Evolutionary conservation across 1,284 basidiomycete genomes (phyloP).

Genomic region (Ceratobasidium theobromae): DNA sequence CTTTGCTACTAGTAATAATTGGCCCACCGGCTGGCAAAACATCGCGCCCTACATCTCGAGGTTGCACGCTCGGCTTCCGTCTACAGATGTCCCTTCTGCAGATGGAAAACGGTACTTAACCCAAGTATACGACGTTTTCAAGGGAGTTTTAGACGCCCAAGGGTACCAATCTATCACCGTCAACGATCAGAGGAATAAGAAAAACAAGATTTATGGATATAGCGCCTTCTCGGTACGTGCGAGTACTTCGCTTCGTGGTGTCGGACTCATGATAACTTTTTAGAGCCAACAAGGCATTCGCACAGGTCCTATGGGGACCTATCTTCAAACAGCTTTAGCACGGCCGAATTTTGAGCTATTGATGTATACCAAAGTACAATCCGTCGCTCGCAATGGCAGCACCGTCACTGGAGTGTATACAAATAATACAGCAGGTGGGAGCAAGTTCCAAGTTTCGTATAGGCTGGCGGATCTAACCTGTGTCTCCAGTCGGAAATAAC

Average conservation of each 20-base stretch:
- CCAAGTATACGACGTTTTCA: slow-evolving; percentile 51
- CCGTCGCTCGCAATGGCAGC: slow-evolving; percentile 59
- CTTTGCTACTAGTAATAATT: slow-evolving; percentile 54
- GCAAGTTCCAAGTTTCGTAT: background rate
- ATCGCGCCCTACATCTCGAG: slow-evolving; percentile 53
- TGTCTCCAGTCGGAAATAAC: slow-evolving; percentile 49
- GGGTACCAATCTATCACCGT: slow-evolving; percentile 57
- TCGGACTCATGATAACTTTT: slow-evolving; percentile 49
- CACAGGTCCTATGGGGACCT: slow-evolving; percentile 59
- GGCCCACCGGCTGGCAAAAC: slow-evolving; percentile 57
- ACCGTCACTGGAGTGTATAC: slow-evolving; percentile 61
- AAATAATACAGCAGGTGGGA: slow-evolving; percentile 51
- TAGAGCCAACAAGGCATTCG: slow-evolving; percentile 59
- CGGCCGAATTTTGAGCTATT: slow-evolving; percentile 57
- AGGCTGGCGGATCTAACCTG: background rate
- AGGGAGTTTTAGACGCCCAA: slow-evolving; percentile 50
- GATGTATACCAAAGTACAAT: slow-evolving; percentile 52
- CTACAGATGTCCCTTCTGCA: slow-evolving; percentile 59
- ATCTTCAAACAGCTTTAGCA: slow-evolving; percentile 55
- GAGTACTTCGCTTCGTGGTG: background rate
- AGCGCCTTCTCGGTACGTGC: slow-evolving; percentile 54
- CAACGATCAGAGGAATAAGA: slow-evolving; percentile 56
- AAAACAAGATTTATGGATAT: slow-evolving; percentile 61
- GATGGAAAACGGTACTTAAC: slow-evolving; percentile 62
- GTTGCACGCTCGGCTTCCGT: slow-evolving; percentile 54